These are phyloP conservation scores for Paspalum vaginatum DNA, from an alignment of 176 grass and related monocot genomes.

Conservation along the genomic window DNA sequence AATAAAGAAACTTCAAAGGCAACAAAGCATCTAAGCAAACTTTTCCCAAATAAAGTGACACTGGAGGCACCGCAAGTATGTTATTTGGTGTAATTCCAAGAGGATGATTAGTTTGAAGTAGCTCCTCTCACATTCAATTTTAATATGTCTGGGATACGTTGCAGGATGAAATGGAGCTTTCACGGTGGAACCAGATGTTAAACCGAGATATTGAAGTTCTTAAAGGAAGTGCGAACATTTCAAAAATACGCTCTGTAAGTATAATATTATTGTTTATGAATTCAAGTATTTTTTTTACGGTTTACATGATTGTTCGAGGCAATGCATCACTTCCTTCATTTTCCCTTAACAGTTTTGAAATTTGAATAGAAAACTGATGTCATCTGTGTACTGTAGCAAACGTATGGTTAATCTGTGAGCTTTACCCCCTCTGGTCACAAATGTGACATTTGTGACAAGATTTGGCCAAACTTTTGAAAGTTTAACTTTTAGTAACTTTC, in stretches of 20 bases:
- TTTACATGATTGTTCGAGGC: background rate
- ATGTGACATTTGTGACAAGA: background rate
- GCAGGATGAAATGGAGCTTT: conserved; percentile 77
- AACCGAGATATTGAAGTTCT: conserved; percentile 80
- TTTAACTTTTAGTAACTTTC: background rate
- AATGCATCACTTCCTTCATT: background rate
- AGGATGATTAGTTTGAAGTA: conserved; percentile 22
- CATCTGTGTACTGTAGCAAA: conserved; percentile 1
- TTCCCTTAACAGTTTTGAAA: background rate
- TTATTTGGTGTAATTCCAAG: conserved; percentile 17
- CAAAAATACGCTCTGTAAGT: conserved; percentile 79
- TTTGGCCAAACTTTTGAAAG: background rate
- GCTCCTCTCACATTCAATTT: conserved; percentile 30
- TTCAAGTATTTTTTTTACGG: conserved; percentile 1
- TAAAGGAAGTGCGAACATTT: conserved; percentile 89
- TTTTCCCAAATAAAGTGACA: conserved; percentile 95
- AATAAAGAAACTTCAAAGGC: conserved; percentile 80
- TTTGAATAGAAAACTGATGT: background rate
- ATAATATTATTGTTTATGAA: conserved; percentile 6
- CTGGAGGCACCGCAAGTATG: conserved; percentile 81
- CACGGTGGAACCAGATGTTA: conserved; percentile 80
- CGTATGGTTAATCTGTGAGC: background rate
- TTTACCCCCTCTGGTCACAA: background rate
- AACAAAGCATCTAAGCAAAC: conserved; percentile 78
- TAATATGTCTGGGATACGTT: conserved; percentile 32